phyloP scores from a whole-genome alignment of 345 rosid genomes.

The Carallia brachiata region DNA sequence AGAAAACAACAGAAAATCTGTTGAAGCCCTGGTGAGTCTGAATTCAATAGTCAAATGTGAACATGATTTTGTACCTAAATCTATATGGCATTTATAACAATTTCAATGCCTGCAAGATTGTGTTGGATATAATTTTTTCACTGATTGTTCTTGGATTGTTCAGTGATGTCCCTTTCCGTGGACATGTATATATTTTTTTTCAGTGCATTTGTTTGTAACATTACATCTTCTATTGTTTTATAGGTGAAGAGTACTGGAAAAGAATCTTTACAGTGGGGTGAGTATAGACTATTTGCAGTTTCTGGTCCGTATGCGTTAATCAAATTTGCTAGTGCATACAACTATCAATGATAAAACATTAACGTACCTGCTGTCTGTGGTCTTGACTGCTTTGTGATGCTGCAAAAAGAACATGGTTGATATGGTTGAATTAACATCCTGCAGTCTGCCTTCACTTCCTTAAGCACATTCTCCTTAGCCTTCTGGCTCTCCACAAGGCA shows the following conservation, averaged over 20 bases:
- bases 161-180: background rate
- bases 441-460: too few relatives aligned
- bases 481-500: too few relatives aligned
- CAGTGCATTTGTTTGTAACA: background rate
- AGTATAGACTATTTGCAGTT: slow-evolving; percentile 14
- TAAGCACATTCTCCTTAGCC: too few relatives aligned
- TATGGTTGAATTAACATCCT: too few relatives aligned
- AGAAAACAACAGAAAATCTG: slow-evolving; percentile 63
- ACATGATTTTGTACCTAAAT: too few relatives aligned
- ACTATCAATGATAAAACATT: too few relatives aligned
- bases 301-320: background rate
- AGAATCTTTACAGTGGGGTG: slow-evolving; percentile 93
- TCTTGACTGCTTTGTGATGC: too few relatives aligned
- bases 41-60: background rate
- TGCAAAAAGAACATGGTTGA: too few relatives aligned
- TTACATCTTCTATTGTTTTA: slow-evolving; percentile 7
- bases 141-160: background rate
- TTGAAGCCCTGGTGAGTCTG: slow-evolving; percentile 76
- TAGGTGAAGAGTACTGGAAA: slow-evolving; percentile 90
- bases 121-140: too few relatives aligned
- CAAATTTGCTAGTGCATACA: background rate
- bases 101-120: too few relatives aligned
- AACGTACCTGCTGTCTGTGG: too few relatives aligned
- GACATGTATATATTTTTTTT: background rate
- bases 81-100: too few relatives aligned